Evolutionary conservation across 148 eudicot genomes (phyloP).

Genomic region (Cornus suecica): DNA sequence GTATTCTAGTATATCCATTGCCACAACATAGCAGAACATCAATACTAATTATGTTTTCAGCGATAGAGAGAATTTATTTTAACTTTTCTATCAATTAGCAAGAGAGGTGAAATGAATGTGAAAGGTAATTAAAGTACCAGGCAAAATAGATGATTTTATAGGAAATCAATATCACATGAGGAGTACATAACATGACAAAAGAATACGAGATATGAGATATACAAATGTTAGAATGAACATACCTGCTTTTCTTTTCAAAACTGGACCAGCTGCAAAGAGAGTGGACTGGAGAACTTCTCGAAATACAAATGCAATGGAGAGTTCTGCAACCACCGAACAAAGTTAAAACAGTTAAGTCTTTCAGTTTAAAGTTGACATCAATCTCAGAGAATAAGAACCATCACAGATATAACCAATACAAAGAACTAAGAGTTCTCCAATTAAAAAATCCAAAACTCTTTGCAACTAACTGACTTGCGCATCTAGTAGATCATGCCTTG

Average conservation of each 20-base stretch:
- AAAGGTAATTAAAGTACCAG: neutral
- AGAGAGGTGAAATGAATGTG: neutral
- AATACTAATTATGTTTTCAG: neutral
- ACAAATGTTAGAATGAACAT: neutral
- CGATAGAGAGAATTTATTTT: no score
- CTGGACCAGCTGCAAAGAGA: conserved; percentile 30
- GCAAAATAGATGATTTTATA: neutral
- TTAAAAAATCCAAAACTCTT: neutral
- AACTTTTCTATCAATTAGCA: neutral
- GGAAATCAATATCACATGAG: neutral
- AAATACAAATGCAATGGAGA: conserved; percentile 79
- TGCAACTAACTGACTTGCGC: neutral
- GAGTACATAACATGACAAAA: neutral
- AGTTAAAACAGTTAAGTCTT: conserved; percentile 11
- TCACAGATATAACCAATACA: no score
- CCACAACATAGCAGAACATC: neutral
- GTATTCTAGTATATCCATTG: neutral
- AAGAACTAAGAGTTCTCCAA: no score
- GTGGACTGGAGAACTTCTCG: conserved; percentile 62
- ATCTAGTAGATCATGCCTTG: neutral
- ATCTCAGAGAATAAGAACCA: neutral
- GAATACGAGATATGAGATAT: neutral
- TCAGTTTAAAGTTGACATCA: neutral
- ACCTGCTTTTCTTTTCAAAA: no score
- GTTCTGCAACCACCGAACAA: conserved; percentile 49